These are phyloP conservation scores for Rosa persica DNA, from an alignment of 306 rosid species.

Conservation along the genomic window DNA sequence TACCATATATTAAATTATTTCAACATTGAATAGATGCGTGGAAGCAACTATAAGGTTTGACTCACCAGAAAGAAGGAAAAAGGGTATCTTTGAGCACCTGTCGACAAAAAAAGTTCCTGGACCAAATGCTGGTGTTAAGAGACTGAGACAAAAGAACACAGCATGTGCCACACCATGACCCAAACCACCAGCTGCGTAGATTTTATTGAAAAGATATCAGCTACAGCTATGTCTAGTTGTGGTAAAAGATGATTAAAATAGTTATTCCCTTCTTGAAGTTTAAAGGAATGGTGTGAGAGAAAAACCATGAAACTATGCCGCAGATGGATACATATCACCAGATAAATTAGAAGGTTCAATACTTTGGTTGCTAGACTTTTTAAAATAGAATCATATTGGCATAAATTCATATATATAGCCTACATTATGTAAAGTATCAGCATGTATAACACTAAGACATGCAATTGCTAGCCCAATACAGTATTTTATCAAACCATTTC, in stretches of 20 bases:
- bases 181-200: conserved; percentile 86
- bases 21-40: background rate
- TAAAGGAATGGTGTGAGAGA: background rate
- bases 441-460: background rate
- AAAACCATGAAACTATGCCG: background rate
- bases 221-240: background rate
- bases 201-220: conserved; percentile 24
- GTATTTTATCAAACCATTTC: background rate
- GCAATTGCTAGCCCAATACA: background rate
- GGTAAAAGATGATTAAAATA: background rate
- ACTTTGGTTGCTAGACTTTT: background rate
- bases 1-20: background rate
- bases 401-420: background rate
- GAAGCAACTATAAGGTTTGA: conserved; percentile 18
- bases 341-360: background rate
- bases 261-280: background rate
- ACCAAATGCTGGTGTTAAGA: conserved; percentile 93
- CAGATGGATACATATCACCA: background rate
- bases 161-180: conserved; percentile 97
- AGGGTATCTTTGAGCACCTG: conserved; percentile 72
- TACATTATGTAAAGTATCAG: background rate
- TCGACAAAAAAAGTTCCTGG: conserved; percentile 83
- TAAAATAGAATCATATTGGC: background rate
- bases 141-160: conserved; percentile 95
- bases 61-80: conserved; percentile 92